Conservation (phyloP, 148 eudicot genomes). For the Silene latifolia region DNA sequence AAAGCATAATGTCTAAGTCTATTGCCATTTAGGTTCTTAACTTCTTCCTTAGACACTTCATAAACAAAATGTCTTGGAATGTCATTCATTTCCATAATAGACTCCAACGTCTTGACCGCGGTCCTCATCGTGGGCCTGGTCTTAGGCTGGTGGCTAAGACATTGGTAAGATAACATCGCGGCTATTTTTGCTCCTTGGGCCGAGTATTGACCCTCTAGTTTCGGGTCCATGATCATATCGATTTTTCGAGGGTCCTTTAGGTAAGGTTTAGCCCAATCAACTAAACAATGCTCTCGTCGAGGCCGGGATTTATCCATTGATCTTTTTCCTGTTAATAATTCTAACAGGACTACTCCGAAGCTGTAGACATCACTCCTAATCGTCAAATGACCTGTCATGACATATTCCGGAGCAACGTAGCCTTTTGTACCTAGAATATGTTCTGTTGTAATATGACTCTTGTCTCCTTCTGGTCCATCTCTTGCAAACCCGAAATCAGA, state of each 20-base stretch:
- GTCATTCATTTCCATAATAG: conserved; percentile 33
- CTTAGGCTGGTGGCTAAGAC: conserved; percentile 47
- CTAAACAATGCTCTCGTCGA: conserved; percentile 42
- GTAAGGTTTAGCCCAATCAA: conserved; percentile 60
- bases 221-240: conserved; percentile 47
- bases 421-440: conserved; percentile 68
- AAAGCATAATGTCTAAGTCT: conserved; percentile 38
- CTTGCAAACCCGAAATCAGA: conserved; percentile 74
- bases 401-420: conserved; percentile 55
- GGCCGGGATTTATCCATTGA: conserved; percentile 50
- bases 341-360: conserved; percentile 62
- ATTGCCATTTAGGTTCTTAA: conserved; percentile 16
- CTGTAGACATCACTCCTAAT: conserved; percentile 65
- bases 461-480: conserved; percentile 68
- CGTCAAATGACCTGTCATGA: conserved; percentile 65
- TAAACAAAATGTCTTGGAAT: conserved; percentile 43
- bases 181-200: conserved; percentile 44
- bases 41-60: conserved; percentile 33
- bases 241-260: conserved; percentile 45
- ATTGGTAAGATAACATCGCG: conserved; percentile 50
- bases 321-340: conserved; percentile 49
- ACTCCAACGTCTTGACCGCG: conserved; percentile 44
- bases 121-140: conserved; percentile 43
- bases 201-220: conserved; percentile 65
- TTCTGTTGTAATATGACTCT: conserved; percentile 53